These are phyloP conservation scores for Bombardia bombarda DNA, from an alignment of 495 filamentous ascomycete genomes.

Conservation along the genomic window DNA sequence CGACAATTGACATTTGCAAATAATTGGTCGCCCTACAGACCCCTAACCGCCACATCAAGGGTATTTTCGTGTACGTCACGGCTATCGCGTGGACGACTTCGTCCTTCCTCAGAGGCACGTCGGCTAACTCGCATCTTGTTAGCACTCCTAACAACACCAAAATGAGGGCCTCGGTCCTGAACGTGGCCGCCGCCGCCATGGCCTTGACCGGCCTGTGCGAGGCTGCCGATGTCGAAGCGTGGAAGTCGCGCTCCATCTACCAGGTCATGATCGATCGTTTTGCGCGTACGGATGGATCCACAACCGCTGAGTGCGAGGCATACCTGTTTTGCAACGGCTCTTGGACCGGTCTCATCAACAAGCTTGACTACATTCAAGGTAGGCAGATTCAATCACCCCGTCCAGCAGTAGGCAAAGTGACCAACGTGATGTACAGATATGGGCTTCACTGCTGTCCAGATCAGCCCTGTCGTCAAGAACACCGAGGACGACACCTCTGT, in stretches of 20 bases:
- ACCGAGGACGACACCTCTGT: constrained; percentile 42
- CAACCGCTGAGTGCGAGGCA: constrained; percentile 46
- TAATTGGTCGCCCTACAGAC: no score
- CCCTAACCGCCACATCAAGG: no score
- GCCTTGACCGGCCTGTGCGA: constrained; percentile 16
- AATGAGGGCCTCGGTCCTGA: constrained; percentile 18
- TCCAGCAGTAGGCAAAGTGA: not conserved
- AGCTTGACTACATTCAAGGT: constrained; percentile 28
- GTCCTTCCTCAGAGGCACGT: no score
- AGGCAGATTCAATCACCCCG: constrained; percentile 1
- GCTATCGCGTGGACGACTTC: no score
- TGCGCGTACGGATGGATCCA: constrained; percentile 57
- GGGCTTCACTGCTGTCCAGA: constrained; percentile 80
- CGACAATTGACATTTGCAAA: no score
- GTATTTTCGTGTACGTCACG: no score
- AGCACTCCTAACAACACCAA: not conserved
- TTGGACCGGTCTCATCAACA: constrained; percentile 38
- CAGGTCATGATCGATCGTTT: constrained; percentile 54
- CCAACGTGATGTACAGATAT: constrained; percentile 51
- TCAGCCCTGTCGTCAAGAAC: constrained; percentile 64
- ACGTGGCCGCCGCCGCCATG: constrained; percentile 14
- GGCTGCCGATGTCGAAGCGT: constrained; percentile 33
- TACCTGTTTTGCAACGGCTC: constrained; percentile 65
- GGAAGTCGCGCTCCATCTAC: constrained; percentile 34
- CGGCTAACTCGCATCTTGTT: no score